These are phyloP conservation scores for Clarireedia hainanense DNA, from an alignment of 2,329 filamentous ascomycete species.

Conservation along the genomic window DNA sequence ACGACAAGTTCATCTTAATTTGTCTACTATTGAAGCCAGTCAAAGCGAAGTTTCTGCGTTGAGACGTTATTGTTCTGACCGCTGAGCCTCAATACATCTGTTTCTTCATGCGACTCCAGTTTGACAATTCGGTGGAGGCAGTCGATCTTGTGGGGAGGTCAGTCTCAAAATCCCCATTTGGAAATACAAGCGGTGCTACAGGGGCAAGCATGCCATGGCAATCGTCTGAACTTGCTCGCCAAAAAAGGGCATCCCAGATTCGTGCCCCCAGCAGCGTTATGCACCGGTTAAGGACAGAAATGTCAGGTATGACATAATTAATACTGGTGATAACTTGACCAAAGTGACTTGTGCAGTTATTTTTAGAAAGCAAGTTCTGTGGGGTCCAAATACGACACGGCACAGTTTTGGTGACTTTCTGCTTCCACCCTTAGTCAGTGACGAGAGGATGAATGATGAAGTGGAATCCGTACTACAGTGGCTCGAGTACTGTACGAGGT, in stretches of 20 bases:
- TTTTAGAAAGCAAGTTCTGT: neutral
- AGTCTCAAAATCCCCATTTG: neutral
- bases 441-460: neutral
- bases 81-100: neutral
- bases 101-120: constrained; percentile 3
- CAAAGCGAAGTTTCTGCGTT: neutral
- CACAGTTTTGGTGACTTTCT: neutral
- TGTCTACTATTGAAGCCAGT: neutral
- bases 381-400: neutral
- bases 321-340: neutral
- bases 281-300: neutral
- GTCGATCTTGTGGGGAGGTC: constrained; percentile 6
- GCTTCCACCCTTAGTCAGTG: neutral
- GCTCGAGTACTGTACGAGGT: too few species aligned
- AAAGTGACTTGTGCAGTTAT: neutral
- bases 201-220: neutral
- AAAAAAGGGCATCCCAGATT: neutral
- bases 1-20: neutral
- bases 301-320: neutral
- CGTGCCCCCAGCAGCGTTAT: neutral
- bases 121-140: neutral
- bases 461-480: neutral
- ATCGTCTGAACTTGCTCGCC: constrained; percentile 3
- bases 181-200: neutral
- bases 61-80: constrained; percentile 1